These are phyloP conservation scores for Leishmania mexicana DNA, from an alignment of 208 protist species.

Conservation along the genomic window DNA sequence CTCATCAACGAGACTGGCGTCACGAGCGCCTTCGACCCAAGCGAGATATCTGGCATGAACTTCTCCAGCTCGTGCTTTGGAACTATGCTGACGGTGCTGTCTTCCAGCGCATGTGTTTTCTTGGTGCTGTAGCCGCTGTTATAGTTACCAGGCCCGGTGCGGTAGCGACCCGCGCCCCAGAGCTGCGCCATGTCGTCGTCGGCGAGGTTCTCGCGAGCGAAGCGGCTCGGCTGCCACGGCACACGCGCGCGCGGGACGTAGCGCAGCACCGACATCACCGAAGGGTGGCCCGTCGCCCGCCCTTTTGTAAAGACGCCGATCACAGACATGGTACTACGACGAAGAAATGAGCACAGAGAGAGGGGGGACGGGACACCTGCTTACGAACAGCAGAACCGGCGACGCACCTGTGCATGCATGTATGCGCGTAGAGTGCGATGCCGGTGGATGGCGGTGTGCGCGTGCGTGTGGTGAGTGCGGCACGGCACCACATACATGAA, in stretches of 20 bases:
- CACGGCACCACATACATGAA: background rate
- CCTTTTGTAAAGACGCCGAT: constrained; percentile 79
- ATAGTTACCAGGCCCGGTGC: constrained; percentile 76
- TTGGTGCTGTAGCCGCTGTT: constrained; percentile 92
- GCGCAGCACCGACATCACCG: constrained; percentile 67
- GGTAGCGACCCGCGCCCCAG: constrained; percentile 84
- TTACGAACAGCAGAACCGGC: background rate
- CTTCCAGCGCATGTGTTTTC: constrained; percentile 81
- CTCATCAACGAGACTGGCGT: constrained; percentile 91
- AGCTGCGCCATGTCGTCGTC: constrained; percentile 69
- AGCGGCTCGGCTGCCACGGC: constrained; percentile 89
- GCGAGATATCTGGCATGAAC: constrained; percentile 91
- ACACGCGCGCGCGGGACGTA: constrained; percentile 89
- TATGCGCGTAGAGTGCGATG: background rate
- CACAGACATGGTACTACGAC: constrained; percentile 58
- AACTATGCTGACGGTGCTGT: constrained; percentile 77
- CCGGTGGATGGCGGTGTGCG: background rate
- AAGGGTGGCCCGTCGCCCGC: constrained; percentile 56
- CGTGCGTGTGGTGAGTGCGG: background rate
- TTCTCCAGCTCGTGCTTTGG: constrained; percentile 91
- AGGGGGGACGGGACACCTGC: background rate
- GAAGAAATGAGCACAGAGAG: background rate
- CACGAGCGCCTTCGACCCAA: constrained; percentile 86
- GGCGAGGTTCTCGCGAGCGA: constrained; percentile 83
- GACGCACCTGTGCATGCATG: background rate